Evolutionary conservation across 257 asterid species (phyloP).

Genomic region (Penstemon newberryi): DNA sequence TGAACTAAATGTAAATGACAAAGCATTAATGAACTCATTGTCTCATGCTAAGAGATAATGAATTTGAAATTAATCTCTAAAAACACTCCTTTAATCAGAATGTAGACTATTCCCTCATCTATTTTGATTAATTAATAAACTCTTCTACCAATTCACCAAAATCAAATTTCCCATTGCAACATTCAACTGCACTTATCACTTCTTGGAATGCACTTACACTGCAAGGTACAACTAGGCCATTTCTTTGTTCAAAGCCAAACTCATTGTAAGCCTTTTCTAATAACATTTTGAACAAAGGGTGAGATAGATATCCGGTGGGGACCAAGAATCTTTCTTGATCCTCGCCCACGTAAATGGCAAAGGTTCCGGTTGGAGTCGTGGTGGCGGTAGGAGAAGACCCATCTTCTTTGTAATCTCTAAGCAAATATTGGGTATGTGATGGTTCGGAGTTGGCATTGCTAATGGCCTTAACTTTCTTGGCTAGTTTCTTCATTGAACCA

Average conservation of each 20-base stretch:
- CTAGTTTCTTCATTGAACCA: slow-evolving; percentile 67
- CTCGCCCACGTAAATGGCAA: slow-evolving; percentile 73
- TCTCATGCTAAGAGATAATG: too few species aligned
- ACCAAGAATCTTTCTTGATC: slow-evolving; percentile 61
- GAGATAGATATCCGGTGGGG: slow-evolving; percentile 73
- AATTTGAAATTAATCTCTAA: too few species aligned
- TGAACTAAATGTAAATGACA: too few species aligned
- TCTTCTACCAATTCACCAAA: slow-evolving; percentile 68
- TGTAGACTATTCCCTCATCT: too few species aligned
- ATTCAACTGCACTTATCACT: slow-evolving; percentile 60
- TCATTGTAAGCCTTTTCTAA: slow-evolving; percentile 74
- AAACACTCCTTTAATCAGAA: too few species aligned
- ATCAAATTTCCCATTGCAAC: slow-evolving; percentile 64
- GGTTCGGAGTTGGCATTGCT: slow-evolving; percentile 17
- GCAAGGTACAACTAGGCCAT: slow-evolving; percentile 73
- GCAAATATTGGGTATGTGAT: slow-evolving; percentile 40
- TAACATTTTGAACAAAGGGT: slow-evolving; percentile 79
- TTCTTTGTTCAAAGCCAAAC: slow-evolving; percentile 59
- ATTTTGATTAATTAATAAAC: slow-evolving; percentile 30
- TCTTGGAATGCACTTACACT: slow-evolving; percentile 66
- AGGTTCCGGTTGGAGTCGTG: slow-evolving; percentile 56
- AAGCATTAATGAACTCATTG: too few species aligned
- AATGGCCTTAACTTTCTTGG: slow-evolving; percentile 48
- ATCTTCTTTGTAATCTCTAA: slow-evolving; percentile 30
- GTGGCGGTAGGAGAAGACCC: slow-evolving; percentile 27